Percentiles rank a stretch among this genome's conserved stretches.
Evolutionary conservation across 2,329 filamentous ascomycete genomes (phyloP).

Genomic region (Colletotrichum sp.): DNA sequence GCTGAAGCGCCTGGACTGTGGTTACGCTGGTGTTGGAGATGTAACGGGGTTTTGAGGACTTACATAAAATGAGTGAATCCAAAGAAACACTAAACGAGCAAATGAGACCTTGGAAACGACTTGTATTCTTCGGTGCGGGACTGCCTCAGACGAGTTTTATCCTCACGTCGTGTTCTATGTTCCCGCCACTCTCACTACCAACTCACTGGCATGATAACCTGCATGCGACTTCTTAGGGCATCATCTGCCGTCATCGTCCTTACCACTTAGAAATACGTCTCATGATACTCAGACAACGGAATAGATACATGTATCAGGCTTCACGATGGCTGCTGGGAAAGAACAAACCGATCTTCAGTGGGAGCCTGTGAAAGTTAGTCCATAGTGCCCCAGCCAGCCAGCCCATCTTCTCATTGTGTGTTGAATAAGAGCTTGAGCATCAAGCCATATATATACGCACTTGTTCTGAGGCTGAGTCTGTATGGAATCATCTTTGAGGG

Average conservation of each 20-base stretch:
- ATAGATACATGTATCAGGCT: neutral
- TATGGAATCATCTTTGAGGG: neutral
- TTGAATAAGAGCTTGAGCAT: neutral
- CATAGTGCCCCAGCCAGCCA: neutral
- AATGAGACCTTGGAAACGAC: too few species aligned
- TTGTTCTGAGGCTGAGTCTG: neutral
- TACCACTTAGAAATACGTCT: neutral
- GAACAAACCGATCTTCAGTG: neutral
- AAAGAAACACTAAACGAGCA: neutral
- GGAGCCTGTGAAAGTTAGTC: neutral
- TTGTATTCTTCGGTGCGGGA: neutral
- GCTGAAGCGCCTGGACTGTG: neutral
- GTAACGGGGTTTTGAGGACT: fast-evolving
- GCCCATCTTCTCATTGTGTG: neutral
- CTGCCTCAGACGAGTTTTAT: neutral
- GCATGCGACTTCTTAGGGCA: neutral
- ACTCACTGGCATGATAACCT: neutral
- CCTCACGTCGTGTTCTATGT: neutral
- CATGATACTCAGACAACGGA: neutral
- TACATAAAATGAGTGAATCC: neutral
- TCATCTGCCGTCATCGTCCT: neutral
- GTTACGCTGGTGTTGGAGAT: neutral
- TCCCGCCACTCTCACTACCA: neutral
- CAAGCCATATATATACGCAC: fast-evolving
- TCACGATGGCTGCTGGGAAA: neutral